Conservation (phyloP, 2,329 filamentous ascomycete genomes). For the Uncinocarpus reesii region DNA sequence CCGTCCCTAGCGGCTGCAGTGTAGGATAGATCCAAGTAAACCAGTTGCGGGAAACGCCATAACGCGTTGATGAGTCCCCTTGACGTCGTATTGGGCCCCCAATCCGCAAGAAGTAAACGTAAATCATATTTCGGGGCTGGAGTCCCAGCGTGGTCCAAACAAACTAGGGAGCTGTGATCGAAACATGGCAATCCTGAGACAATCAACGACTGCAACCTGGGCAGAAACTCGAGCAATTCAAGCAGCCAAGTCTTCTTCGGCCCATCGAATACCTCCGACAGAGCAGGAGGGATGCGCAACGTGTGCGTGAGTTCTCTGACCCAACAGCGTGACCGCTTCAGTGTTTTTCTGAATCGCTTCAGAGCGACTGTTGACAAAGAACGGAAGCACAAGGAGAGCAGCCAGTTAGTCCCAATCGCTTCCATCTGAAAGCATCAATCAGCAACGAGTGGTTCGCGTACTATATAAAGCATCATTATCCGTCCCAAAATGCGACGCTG, state of each 20-base stretch:
- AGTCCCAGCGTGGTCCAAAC: conserved; percentile 29
- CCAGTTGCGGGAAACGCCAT: conserved; percentile 43
- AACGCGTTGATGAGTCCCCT: conserved; percentile 44
- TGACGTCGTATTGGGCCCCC: conserved; percentile 50
- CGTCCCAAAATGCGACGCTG: conserved; percentile 51
- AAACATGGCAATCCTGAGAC: conserved; percentile 52
- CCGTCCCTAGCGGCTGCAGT: conserved; percentile 42
- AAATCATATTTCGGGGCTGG: conserved; percentile 33
- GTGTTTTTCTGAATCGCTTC: conserved; percentile 48
- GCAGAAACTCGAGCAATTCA: conserved; percentile 49
- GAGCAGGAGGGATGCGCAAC: conserved; percentile 49
- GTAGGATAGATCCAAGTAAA: conserved; percentile 50
- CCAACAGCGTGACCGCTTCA: conserved; percentile 44
- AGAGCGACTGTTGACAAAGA: conserved; percentile 42
- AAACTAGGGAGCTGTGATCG: conserved; percentile 48
- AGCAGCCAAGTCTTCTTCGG: conserved; percentile 50
- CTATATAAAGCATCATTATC: conserved; percentile 52
- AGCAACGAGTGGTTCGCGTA: conserved; percentile 16
- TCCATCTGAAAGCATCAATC: background rate
- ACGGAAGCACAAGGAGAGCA: background rate
- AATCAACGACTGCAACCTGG: conserved; percentile 49
- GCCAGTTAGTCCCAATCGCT: conserved; percentile 14
- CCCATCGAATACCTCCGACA: conserved; percentile 51
- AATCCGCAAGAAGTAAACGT: conserved; percentile 47
- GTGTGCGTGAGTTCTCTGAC: conserved; percentile 51